Evolutionary conservation across 2,329 filamentous ascomycete genomes (phyloP).

Genomic region (Clathrospora elynae): DNA sequence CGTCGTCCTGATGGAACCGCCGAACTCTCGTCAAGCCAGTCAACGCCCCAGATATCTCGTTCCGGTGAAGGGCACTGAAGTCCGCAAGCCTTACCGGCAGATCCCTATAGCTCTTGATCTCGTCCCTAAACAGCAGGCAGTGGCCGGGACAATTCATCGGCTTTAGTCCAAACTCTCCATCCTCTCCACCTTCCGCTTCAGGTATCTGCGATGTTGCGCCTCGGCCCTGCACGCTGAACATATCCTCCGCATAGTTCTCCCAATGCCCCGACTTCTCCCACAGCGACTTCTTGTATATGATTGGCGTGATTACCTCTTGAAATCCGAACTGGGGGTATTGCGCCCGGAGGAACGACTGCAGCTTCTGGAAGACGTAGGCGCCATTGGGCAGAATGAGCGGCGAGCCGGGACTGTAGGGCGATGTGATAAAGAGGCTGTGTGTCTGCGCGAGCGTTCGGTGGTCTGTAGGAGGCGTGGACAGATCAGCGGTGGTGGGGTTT

Average conservation of each 20-base stretch:
- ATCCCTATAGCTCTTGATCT: slow-evolving; percentile 76
- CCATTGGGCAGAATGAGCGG: slow-evolving; percentile 85
- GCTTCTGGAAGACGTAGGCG: slow-evolving; percentile 79
- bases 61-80: slow-evolving; percentile 84
- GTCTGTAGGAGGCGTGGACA: slow-evolving; percentile 51
- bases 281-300: slow-evolving; percentile 85
- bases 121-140: slow-evolving; percentile 79
- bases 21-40: slow-evolving; percentile 83
- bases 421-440: slow-evolving; percentile 80
- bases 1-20: slow-evolving; percentile 88
- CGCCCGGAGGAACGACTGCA: slow-evolving; percentile 78
- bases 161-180: slow-evolving; percentile 81
- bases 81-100: slow-evolving; percentile 84
- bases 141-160: slow-evolving; percentile 95
- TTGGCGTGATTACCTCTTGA: slow-evolving; percentile 85
- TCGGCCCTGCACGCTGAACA: slow-evolving; percentile 76
- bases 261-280: slow-evolving; percentile 87
- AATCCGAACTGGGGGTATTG: slow-evolving; percentile 87
- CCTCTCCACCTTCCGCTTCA: slow-evolving; percentile 58
- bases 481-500: slow-evolving; percentile 39
- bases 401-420: slow-evolving; percentile 80
- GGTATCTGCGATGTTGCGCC: slow-evolving; percentile 53
- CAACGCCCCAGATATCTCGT: slow-evolving; percentile 81
- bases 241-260: slow-evolving; percentile 89
- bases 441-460: slow-evolving; percentile 57